Percentiles rank a stretch among this genome's conserved stretches.
These are phyloP conservation scores for Akanthomyces lecanii DNA, from an alignment of 2,329 filamentous ascomycete genomes.

Conservation along the genomic window DNA sequence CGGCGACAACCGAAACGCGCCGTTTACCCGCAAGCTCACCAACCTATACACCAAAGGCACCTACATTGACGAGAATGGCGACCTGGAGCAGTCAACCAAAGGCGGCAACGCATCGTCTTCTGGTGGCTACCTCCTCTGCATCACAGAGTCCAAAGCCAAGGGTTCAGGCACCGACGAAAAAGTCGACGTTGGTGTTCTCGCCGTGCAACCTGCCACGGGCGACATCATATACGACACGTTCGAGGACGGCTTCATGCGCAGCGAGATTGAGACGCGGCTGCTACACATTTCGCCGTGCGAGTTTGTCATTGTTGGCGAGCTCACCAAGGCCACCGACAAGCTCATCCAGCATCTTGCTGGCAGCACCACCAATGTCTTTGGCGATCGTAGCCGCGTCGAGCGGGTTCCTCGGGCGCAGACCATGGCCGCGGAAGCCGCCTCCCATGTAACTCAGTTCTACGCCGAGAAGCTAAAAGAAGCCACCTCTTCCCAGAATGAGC, in stretches of 20 bases:
- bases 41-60: slow-evolving; percentile 98
- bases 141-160: slow-evolving; percentile 81
- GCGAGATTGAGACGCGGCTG: slow-evolving; percentile 91
- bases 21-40: slow-evolving; percentile 88
- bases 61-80: slow-evolving; percentile 90
- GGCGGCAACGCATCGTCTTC: slow-evolving; percentile 48
- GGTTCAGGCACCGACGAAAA: slow-evolving; percentile 84
- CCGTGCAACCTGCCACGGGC: slow-evolving; percentile 91
- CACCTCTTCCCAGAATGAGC: slow-evolving; percentile 48
- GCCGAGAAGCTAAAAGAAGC: slow-evolving; percentile 72
- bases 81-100: slow-evolving; percentile 53
- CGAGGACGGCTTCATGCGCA: slow-evolving; percentile 95
- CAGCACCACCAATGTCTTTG: slow-evolving; percentile 86
- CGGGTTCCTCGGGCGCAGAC: slow-evolving; percentile 71
- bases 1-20: slow-evolving; percentile 88
- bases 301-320: slow-evolving; percentile 84
- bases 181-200: slow-evolving; percentile 85
- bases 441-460: slow-evolving; percentile 90
- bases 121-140: slow-evolving; percentile 87
- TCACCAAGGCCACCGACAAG: slow-evolving; percentile 89
- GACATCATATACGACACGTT: slow-evolving; percentile 96
- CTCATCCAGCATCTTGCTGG: slow-evolving; percentile 85
- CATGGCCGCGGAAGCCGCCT: slow-evolving; percentile 78
- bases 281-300: slow-evolving; percentile 95
- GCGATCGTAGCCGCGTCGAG: slow-evolving; percentile 84